phyloP scores from a whole-genome alignment of 2,329 filamentous ascomycete genomes.

The Xylaria digitata region DNA sequence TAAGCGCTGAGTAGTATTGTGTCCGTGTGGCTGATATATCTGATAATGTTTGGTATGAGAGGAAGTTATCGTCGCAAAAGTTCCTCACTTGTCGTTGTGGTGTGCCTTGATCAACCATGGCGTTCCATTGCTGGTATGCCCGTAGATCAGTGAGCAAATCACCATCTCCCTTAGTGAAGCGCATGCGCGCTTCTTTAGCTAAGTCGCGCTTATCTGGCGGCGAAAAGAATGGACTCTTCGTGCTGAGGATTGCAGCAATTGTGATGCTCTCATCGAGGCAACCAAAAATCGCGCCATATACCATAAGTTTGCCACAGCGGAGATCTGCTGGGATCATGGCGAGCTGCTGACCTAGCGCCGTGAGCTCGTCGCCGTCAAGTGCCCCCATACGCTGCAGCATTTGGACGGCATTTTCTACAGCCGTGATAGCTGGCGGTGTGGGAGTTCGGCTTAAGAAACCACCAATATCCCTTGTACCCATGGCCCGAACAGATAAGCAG shows the following conservation, averaged over 20 bases:
- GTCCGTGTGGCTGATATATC: constrained; percentile 89
- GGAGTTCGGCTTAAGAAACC: constrained; percentile 86
- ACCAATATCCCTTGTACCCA: constrained; percentile 87
- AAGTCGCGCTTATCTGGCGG: constrained; percentile 86
- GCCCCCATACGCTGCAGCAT: constrained; percentile 88
- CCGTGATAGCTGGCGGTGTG: constrained; percentile 85
- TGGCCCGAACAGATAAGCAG: constrained; percentile 92
- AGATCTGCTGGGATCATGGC: constrained; percentile 95
- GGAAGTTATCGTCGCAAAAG: constrained; percentile 88
- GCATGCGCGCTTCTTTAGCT: constrained; percentile 78
- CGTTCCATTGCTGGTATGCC: constrained; percentile 85
- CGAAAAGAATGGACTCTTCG: constrained; percentile 85
- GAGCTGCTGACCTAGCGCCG: constrained; percentile 92
- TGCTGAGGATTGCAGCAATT: constrained; percentile 92
- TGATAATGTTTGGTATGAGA: constrained; percentile 83
- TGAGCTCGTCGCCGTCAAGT: constrained; percentile 85
- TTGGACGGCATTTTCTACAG: constrained; percentile 85
- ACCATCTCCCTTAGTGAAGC: constrained; percentile 81
- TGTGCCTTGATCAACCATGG: constrained; percentile 68
- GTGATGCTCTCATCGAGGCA: constrained; percentile 90
- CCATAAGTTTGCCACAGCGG: constrained; percentile 92
- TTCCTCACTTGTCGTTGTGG: constrained; percentile 72
- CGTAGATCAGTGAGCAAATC: constrained; percentile 89
- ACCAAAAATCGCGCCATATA: constrained; percentile 93
- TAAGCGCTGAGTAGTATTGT: constrained; percentile 87